Conservation (phyloP, 1,284 basidiomycete species). For the Coriolopsis trogii region DNA sequence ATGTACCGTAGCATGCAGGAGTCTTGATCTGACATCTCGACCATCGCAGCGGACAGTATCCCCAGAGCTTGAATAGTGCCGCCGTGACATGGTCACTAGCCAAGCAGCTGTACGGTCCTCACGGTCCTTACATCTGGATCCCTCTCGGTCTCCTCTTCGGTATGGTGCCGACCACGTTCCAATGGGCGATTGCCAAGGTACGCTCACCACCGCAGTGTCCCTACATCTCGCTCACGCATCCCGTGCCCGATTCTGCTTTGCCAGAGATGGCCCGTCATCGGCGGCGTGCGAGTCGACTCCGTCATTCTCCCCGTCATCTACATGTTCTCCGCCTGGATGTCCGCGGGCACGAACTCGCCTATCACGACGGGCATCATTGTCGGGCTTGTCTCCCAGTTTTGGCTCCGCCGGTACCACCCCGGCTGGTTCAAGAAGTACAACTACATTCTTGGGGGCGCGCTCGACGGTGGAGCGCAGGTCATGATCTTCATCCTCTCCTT, state of each 20-base stretch:
- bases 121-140: slow-evolving; percentile 56
- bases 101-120: slow-evolving; percentile 54
- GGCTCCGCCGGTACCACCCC: slow-evolving; percentile 59
- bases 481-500: slow-evolving; percentile 72
- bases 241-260: neutral
- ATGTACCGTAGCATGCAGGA: neutral
- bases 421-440: slow-evolving; percentile 65
- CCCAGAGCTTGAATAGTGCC: slow-evolving; percentile 49
- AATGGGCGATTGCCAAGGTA: slow-evolving; percentile 56
- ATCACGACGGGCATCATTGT: slow-evolving; percentile 53
- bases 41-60: slow-evolving; percentile 26
- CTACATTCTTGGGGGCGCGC: slow-evolving; percentile 66
- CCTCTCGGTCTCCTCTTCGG: slow-evolving; percentile 57
- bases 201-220: neutral
- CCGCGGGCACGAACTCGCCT: slow-evolving; percentile 54
- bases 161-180: slow-evolving; percentile 49
- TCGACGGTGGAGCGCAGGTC: slow-evolving; percentile 70
- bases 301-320: slow-evolving; percentile 60
- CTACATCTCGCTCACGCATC: slow-evolving; percentile 4
- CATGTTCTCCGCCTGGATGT: slow-evolving; percentile 48
- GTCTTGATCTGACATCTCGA: too few relatives aligned
- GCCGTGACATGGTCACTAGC: slow-evolving; percentile 70
- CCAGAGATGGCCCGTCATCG: slow-evolving; percentile 53
- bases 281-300: slow-evolving; percentile 47
- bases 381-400: slow-evolving; percentile 60